These are phyloP conservation scores for Calonectria pseudoreteaudii DNA, from an alignment of 2,329 filamentous ascomycete genomes.

Conservation along the genomic window DNA sequence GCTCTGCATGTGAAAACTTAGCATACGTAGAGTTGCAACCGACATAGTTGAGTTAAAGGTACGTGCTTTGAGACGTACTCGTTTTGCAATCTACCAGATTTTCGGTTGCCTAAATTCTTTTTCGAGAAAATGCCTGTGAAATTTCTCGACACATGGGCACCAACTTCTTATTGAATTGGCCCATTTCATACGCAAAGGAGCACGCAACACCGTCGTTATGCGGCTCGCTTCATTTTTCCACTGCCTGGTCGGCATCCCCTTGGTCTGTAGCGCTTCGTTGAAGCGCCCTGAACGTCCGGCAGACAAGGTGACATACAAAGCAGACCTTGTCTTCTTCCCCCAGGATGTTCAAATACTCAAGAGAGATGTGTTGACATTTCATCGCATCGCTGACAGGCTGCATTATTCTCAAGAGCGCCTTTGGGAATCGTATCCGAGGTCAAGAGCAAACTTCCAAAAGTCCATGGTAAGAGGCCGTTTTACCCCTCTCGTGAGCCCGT, in stretches of 20 bases:
- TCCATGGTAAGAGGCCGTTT: background rate
- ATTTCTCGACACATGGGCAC: background rate
- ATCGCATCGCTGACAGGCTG: background rate
- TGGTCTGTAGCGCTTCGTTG: background rate
- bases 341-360: background rate
- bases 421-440: background rate
- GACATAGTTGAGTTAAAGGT: background rate
- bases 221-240: background rate
- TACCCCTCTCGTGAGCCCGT: no score
- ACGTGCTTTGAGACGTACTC: background rate
- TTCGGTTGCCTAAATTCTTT: no score
- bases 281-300: background rate
- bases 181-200: background rate
- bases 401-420: background rate
- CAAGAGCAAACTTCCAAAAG: background rate
- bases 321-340: background rate
- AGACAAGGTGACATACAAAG: background rate
- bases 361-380: background rate
- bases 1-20: background rate
- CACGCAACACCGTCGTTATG: background rate
- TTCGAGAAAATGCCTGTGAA: no score
- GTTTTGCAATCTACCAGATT: no score
- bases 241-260: background rate
- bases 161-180: background rate
- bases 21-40: background rate